phyloP scores from a whole-genome alignment of 2,329 filamentous ascomycete genomes.

The Epichloe festucae region DNA sequence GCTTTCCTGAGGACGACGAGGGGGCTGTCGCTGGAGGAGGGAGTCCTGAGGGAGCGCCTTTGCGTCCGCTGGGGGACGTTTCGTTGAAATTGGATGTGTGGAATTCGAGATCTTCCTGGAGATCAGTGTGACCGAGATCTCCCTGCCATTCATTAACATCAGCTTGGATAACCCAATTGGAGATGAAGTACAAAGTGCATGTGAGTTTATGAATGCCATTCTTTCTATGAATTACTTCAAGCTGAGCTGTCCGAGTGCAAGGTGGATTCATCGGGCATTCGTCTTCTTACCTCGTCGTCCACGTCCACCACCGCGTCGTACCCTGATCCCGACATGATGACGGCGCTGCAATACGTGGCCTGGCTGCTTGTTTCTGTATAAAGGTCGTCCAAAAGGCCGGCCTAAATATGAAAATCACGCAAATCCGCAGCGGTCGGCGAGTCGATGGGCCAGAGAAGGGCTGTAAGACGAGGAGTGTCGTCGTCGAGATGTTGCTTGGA shows the following conservation, averaged over 20 bases:
- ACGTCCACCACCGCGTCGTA: constrained; percentile 98
- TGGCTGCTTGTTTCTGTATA: constrained; percentile 5
- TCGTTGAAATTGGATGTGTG: constrained; percentile 81
- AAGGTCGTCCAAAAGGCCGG: neutral
- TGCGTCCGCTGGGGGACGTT: constrained; percentile 34
- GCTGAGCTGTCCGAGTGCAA: neutral
- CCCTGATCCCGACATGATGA: constrained; percentile 64
- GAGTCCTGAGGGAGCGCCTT: constrained; percentile 36
- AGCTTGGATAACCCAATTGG: neutral
- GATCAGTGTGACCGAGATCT: constrained; percentile 93
- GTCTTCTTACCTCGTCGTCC: constrained; percentile 65
- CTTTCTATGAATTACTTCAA: neutral
- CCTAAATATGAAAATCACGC: neutral
- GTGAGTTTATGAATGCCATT: neutral
- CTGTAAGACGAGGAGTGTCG: neutral
- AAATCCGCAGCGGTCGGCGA: neutral
- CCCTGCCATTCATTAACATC: constrained; percentile 44
- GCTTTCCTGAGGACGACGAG: constrained; percentile 48
- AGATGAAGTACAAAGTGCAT: neutral
- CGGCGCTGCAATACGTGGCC: constrained; percentile 10
- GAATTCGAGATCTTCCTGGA: constrained; percentile 98
- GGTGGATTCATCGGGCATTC: neutral
- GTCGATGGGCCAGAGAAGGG: neutral
- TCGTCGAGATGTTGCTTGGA: neutral
- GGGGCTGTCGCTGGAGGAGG: constrained; percentile 44